Evolutionary conservation across 23 red algal species (phyloP).

Genomic region (Pyropia haitanensis): DNA sequence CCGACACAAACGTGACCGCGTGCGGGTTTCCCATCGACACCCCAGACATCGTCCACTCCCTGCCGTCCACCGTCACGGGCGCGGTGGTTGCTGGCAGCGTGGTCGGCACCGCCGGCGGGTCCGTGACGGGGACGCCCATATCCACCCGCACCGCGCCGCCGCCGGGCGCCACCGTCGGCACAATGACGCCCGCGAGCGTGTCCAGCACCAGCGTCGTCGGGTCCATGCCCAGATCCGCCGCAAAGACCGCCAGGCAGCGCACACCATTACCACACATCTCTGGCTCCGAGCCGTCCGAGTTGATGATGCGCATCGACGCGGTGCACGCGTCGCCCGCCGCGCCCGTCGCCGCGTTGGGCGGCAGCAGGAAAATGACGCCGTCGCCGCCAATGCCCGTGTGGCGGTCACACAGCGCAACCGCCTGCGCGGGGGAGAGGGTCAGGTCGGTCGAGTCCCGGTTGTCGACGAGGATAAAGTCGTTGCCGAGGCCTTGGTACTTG

Average conservation of each 20-base stretch:
- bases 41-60: slow-evolving; percentile 36
- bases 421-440: slow-evolving; percentile 30
- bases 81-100: slow-evolving; percentile 6
- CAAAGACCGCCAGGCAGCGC: slow-evolving; percentile 84
- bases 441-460: slow-evolving; percentile 36
- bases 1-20: slow-evolving; percentile 68
- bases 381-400: slow-evolving; percentile 87
- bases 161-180: slow-evolving; percentile 40
- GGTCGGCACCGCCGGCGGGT: slow-evolving; percentile 48
- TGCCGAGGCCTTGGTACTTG: slow-evolving; percentile 97
- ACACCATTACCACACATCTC: slow-evolving; percentile 99
- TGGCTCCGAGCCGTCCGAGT: slow-evolving; percentile 95
- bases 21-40: slow-evolving; percentile 98
- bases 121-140: slow-evolving; percentile 81
- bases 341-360: slow-evolving; percentile 12
- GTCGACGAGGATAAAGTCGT: slow-evolving; percentile 97
- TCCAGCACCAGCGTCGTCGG: slow-evolving; percentile 30
- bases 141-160: slow-evolving; percentile 46
- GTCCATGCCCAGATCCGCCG: slow-evolving; percentile 43
- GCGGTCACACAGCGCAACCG: slow-evolving; percentile 78
- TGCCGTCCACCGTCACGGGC: slow-evolving; percentile 22
- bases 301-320: slow-evolving; percentile 69
- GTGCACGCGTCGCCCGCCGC: neutral
- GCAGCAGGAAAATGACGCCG: slow-evolving; percentile 87
- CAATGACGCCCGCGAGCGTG: slow-evolving; percentile 76